phyloP scores from a whole-genome alignment of 345 rosid species.

The Schrenkiella parvula region DNA sequence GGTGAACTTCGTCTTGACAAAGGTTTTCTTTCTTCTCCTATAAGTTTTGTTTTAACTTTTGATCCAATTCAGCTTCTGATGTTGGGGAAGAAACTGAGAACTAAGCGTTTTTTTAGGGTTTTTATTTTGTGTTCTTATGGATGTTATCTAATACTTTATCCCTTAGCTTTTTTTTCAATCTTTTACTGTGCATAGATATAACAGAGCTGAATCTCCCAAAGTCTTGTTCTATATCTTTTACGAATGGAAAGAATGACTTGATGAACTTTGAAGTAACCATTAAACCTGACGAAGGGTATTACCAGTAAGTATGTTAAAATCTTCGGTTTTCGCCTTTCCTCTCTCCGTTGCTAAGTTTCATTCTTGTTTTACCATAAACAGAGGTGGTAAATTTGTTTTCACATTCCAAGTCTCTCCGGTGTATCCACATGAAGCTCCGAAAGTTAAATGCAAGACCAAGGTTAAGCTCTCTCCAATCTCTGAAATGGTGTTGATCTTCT shows the following conservation, averaged over 20 bases:
- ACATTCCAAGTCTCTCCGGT: slow-evolving; percentile 80
- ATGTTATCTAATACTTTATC: neutral
- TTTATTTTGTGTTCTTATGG: neutral
- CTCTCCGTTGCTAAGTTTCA: neutral
- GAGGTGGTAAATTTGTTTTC: slow-evolving; percentile 81
- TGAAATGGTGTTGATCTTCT: neutral
- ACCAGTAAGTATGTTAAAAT: slow-evolving; percentile 39
- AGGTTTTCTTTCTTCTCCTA: slow-evolving; percentile 39
- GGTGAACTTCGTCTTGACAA: slow-evolving; percentile 84
- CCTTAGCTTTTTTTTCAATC: neutral
- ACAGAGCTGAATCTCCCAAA: slow-evolving; percentile 67
- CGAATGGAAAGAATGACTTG: slow-evolving; percentile 66
- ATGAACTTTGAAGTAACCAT: slow-evolving; percentile 75
- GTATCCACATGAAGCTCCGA: slow-evolving; percentile 96
- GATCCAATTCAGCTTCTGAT: neutral
- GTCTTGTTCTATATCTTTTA: slow-evolving; percentile 54
- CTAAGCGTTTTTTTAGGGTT: neutral
- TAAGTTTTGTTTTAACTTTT: neutral
- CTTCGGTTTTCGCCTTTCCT: neutral
- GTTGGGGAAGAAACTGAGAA: too few species aligned
- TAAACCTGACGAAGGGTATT: slow-evolving; percentile 74
- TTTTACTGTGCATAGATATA: slow-evolving; percentile 44
- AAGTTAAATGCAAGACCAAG: slow-evolving; percentile 97
- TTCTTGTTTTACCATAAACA: slow-evolving; percentile 6
- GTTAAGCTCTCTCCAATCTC: slow-evolving; percentile 29